Evolutionary conservation across 305 asterid genomes (phyloP), one percentile per base, ranked within the genome.

Genomic region (Petunia hybrid): DNA sequence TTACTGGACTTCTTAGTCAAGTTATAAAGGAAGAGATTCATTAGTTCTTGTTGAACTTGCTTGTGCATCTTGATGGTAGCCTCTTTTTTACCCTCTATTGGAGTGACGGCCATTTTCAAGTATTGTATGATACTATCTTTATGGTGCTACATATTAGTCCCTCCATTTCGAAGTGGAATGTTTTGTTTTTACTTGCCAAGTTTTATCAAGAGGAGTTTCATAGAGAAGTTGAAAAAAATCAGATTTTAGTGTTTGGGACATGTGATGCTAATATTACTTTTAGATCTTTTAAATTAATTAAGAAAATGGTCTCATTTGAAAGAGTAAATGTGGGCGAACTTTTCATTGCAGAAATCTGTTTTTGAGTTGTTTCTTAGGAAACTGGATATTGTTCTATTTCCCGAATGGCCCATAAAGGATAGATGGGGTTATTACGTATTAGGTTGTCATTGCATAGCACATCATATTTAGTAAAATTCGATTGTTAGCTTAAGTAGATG

Each of bases 11-110:
- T 31, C 61, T 31, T 2, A 10, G 14, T 35, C 31, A n/a, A 36
- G 43, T 45, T 71, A 31, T 10, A 31, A 9, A 71, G 10, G 61
- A 71, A 48, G 61, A 71, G 61, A 71, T 48, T 46, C 77, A 67
- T 71, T 70, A 35, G 41, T 46, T 46, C n/a, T 46, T 71, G 10
- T 56, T 46, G 12, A 71, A 48, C 57, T 8, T 4, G 16, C 57
- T 16, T 69, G 6, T 43, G 41, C 40, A 46, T 46, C 77, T 71
- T 10, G 46, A 31, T 46, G 61, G 10, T 31, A 46, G 61, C 12
- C 16, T 71, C 31, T 46, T 8, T 8, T 7, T 14, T 55, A 36
- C 42, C 3, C 31, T 35, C 42, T 48, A 71, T 31, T 48, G 6
- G 42, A 40, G 35, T 71, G 43, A 6, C 31, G n/a, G 45, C 35